Evolutionary conservation across 345 rosid species (phyloP).

Genomic region (Lumnitzera racemosa): DNA sequence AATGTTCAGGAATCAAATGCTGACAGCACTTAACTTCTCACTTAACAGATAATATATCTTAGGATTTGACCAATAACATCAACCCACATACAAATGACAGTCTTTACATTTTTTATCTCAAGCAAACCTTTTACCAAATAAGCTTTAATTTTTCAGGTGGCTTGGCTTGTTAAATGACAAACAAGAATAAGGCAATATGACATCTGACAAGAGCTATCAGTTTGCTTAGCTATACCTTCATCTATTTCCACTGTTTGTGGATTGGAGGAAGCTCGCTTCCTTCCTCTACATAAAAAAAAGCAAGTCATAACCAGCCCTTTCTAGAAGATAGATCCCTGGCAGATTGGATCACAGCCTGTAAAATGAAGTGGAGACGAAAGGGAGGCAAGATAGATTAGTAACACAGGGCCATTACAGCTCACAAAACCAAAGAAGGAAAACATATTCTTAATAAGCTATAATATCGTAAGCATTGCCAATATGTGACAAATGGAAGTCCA

Average conservation of each 20-base stretch:
- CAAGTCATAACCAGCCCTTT: conserved; percentile 30
- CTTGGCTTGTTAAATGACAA: no score
- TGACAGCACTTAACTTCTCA: not conserved
- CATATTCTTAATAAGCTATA: no score
- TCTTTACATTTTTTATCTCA: not conserved
- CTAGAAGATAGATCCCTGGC: not conserved
- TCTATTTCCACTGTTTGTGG: conserved; percentile 17
- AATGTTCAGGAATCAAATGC: not conserved
- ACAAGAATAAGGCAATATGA: conserved; percentile 1
- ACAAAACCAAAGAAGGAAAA: no score
- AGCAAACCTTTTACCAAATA: no score
- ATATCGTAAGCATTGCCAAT: no score
- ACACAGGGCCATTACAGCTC: no score
- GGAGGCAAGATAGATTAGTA: no score
- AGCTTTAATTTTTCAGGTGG: no score
- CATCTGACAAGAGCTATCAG: not conserved
- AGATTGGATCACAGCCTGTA: not conserved
- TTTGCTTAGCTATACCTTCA: conserved; percentile 33
- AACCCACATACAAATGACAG: not conserved
- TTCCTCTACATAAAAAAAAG: conserved; percentile 19
- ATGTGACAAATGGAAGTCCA: no score
- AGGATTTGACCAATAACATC: not conserved
- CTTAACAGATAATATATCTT: no score
- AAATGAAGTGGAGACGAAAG: not conserved
- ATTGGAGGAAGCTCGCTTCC: conserved; percentile 19